phyloP scores from a whole-genome alignment of 164 flowering plant genomes.

The Platanus orientalis region DNA sequence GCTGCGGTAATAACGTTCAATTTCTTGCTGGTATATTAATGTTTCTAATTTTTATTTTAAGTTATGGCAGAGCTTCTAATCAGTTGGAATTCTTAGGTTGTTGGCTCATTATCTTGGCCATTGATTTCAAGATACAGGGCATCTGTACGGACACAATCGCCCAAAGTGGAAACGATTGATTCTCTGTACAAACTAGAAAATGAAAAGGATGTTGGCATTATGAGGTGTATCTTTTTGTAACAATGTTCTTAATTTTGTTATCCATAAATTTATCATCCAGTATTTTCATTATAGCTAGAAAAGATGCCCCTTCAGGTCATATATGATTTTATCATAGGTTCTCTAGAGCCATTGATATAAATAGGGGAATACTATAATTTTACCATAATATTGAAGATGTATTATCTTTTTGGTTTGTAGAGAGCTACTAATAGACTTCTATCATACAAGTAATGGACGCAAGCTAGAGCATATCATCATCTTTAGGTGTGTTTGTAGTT shows the following conservation, averaged over 20 bases:
- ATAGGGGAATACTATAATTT: too few relatives aligned
- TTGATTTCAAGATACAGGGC: slow-evolving; percentile 79
- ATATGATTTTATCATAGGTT: too few relatives aligned
- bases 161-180: slow-evolving; percentile 81
- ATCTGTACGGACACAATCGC: slow-evolving; percentile 82
- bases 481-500: slow-evolving; percentile 70
- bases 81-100: slow-evolving; percentile 54
- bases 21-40: background rate
- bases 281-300: too few relatives aligned
- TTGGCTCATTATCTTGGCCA: slow-evolving; percentile 89
- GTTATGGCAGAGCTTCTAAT: too few relatives aligned
- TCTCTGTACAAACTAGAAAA: slow-evolving; percentile 51
- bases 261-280: too few relatives aligned
- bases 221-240: slow-evolving; percentile 43
- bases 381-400: too few relatives aligned
- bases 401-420: slow-evolving; percentile 27
- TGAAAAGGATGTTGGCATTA: slow-evolving; percentile 65
- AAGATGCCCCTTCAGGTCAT: too few relatives aligned
- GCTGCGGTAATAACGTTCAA: slow-evolving; percentile 64
- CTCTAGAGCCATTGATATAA: too few relatives aligned
- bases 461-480: slow-evolving; percentile 74
- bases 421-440: slow-evolving; percentile 72
- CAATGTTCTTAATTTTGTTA: too few relatives aligned
- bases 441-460: slow-evolving; percentile 43
- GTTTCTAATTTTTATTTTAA: background rate